Evolutionary conservation across 139 green algal genomes (phyloP).

Genomic region (Chlorella vulgaris): DNA sequence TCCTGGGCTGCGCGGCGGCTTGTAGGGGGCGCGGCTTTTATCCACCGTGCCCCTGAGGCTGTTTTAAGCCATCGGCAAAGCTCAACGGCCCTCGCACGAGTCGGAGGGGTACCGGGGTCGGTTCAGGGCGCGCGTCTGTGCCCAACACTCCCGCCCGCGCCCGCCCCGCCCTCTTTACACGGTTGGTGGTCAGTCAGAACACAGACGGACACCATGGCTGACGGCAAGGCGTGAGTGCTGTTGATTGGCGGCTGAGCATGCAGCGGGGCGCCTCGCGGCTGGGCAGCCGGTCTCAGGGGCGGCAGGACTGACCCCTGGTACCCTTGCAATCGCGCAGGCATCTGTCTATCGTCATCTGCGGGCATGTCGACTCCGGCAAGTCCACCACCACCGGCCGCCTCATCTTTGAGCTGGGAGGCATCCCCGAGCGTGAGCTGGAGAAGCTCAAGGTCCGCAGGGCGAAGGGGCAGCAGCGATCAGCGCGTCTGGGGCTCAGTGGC

Average conservation of each 20-base stretch:
- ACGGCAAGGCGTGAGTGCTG: slow-evolving; percentile 28
- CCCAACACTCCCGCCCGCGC: neutral
- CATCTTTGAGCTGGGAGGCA: slow-evolving; percentile 98
- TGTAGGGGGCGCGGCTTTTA: too few species aligned
- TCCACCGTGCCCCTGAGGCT: too few species aligned
- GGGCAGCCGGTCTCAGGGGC: too few species aligned
- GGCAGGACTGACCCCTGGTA: neutral
- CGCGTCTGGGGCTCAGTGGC: neutral
- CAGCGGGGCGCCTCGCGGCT: neutral
- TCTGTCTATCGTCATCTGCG: slow-evolving; percentile 75
- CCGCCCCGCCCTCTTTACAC: neutral
- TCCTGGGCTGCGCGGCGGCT: too few species aligned
- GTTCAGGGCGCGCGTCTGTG: neutral
- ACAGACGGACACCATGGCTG: slow-evolving; percentile 21
- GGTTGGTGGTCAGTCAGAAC: neutral
- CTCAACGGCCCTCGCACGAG: neutral
- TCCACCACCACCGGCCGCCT: slow-evolving; percentile 96
- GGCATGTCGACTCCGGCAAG: slow-evolving; percentile 83
- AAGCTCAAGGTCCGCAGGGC: slow-evolving; percentile 64
- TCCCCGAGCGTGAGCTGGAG: slow-evolving; percentile 98
- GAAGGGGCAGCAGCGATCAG: neutral
- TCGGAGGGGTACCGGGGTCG: neutral
- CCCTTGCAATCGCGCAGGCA: slow-evolving; percentile 43
- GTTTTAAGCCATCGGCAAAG: too few species aligned
- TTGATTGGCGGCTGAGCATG: neutral